Percentiles rank a stretch among this genome's conserved stretches.
Evolutionary conservation across 1,139 yeast species (phyloP).

Genomic region (Lodderomyces metapsilosis): DNA sequence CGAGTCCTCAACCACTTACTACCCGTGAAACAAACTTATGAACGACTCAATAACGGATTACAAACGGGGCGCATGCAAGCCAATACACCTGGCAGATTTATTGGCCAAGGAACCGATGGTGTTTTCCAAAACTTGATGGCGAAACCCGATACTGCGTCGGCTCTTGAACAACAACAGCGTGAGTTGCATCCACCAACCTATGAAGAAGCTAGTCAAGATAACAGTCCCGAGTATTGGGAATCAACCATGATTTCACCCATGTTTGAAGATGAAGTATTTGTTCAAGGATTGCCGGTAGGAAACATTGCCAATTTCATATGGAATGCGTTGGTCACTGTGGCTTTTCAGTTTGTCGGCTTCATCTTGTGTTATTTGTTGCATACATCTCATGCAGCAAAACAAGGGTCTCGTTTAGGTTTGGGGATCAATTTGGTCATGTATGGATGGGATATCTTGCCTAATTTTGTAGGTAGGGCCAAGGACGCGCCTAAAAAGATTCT

Average conservation of each 20-base stretch:
- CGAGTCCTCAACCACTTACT: conserved; percentile 35
- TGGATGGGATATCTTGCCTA: conserved; percentile 73
- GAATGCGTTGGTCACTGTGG: conserved; percentile 84
- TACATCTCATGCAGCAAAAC: conserved; percentile 96
- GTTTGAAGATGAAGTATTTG: conserved; percentile 83
- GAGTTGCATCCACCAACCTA: conserved; percentile 80
- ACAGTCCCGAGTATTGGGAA: conserved; percentile 98
- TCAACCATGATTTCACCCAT: conserved; percentile 82
- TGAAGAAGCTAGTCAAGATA: conserved; percentile 93
- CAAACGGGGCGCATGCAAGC: conserved; percentile 47
- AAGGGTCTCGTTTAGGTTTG: conserved; percentile 91
- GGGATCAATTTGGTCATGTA: conserved; percentile 81
- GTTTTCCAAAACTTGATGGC: conserved; percentile 91
- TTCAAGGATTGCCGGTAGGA: conserved; percentile 97
- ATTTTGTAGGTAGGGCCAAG: conserved; percentile 45
- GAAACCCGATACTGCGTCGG: conserved; percentile 64
- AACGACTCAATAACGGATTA: conserved; percentile 43
- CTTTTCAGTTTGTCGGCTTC: conserved; percentile 93
- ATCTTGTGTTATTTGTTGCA: conserved; percentile 85
- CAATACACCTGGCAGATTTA: conserved; percentile 44
- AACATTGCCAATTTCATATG: conserved; percentile 81
- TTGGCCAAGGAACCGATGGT: conserved; percentile 74
- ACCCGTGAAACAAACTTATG: conserved; percentile 46
- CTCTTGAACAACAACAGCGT: conserved; percentile 26
- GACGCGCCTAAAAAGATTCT: conserved; percentile 40